Base-by-base conservation (phyloP, 2,329 filamentous ascomycete genomes). In the Arthrobotrys megalospora region DNA sequence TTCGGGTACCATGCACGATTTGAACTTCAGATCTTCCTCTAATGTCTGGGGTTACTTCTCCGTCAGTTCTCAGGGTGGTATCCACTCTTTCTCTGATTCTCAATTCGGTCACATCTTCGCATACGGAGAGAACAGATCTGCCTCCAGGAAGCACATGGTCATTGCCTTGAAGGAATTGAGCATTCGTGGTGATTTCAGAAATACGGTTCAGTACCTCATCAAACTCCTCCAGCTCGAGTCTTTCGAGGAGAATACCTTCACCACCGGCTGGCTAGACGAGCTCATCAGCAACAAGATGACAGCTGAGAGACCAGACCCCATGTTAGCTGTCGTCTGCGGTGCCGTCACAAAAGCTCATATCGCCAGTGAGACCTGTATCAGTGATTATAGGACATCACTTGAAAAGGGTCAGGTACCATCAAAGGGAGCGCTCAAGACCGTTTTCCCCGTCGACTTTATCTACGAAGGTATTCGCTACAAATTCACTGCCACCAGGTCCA, bases 21-120 rank as follows among this genome's bases (percentile, higher is more conserved):
- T 99, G 83, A 99, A 99, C 88, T 99, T 99, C 90, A 90, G 96
- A 84, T 96, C 92, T 87, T 97, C 94, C 85, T 98, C 96, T 80
- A 99, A 99, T 82, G 96, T 98, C 71, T 99, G 96, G 96, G 96
- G 96, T 88, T 99, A 99, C 86, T 99, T 99, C 90, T 99, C 96
- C 66, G 96, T 99, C 85, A 93, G 94, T 87, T 96, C 94, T 8
- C 91, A 94, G 70, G 95, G 94, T 87, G 94, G 94, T 85, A 99
- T 99, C 81, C 96, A 99, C 90, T 97, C 93, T 85, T 99, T 97
- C 89, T 98, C 96, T 6, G 96, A 99, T 87, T 96, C 93, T 83
- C 96, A 99, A 84, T 99, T 99, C 82, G 96, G 96, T 86, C 96
- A 99, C 86, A 99, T 99, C 82, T 99, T 99, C 85, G 96, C 96